Evolutionary conservation across 1,139 yeast species (phyloP).

Genomic region (Yamadazyma triangularis): DNA sequence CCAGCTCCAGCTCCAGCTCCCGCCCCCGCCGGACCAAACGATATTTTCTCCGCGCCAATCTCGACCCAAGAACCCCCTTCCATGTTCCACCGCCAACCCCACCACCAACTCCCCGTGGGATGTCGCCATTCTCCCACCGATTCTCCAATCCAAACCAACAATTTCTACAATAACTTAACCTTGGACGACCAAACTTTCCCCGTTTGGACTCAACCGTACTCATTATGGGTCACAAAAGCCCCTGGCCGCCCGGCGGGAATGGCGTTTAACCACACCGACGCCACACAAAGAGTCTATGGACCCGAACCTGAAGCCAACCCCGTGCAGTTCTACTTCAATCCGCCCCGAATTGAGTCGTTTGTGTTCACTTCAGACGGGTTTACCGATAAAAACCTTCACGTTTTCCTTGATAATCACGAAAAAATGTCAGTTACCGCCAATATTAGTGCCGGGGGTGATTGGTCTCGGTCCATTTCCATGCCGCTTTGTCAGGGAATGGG

Average conservation of each 20-base stretch:
- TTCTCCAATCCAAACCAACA: slow-evolving; percentile 41
- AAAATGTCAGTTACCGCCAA: slow-evolving; percentile 32
- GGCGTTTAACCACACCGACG: slow-evolving; percentile 43
- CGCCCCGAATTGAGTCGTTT: slow-evolving; percentile 43
- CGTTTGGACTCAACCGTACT: slow-evolving; percentile 45
- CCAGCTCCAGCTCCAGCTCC: slow-evolving; percentile 3
- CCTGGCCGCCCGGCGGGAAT: slow-evolving; percentile 36
- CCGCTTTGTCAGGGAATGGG: slow-evolving; percentile 64
- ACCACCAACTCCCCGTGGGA: slow-evolving; percentile 30
- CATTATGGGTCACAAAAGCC: slow-evolving; percentile 41
- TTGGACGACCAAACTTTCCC: slow-evolving; percentile 45
- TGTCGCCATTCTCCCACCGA: slow-evolving; percentile 17
- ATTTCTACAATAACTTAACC: slow-evolving; percentile 39
- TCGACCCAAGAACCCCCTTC: slow-evolving; percentile 24
- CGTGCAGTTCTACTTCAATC: slow-evolving; percentile 43
- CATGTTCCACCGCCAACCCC: slow-evolving; percentile 18
- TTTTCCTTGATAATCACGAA: slow-evolving; percentile 24
- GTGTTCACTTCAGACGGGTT: slow-evolving; percentile 32
- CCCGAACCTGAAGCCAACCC: slow-evolving; percentile 37
- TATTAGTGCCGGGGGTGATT: slow-evolving; percentile 5
- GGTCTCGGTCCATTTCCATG: slow-evolving; percentile 18
- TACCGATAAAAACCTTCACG: slow-evolving; percentile 14
- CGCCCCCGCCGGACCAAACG: slow-evolving; percentile 2
- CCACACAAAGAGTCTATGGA: slow-evolving; percentile 38
- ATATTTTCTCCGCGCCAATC: slow-evolving; percentile 21